A percentile compares a stretch with the other conserved stretches of the same genome.
phyloP scores from a whole-genome alignment of 106 monocot genomes.

The Apostasia shenzhenica region DNA sequence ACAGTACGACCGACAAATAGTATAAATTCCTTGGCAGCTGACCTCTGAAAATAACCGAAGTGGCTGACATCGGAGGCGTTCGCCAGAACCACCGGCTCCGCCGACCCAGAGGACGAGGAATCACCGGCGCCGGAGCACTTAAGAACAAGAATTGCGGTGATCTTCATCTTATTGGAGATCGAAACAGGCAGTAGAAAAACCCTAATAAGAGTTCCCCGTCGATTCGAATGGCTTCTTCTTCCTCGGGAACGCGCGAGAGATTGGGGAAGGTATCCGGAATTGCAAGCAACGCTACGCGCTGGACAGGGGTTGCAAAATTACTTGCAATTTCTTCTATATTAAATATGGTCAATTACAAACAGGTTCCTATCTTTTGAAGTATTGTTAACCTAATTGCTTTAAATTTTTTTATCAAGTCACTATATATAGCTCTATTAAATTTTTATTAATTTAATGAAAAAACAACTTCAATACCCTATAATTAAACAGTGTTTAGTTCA shows the following conservation, averaged over 20 bases:
- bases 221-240: too few relatives aligned
- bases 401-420: too few relatives aligned
- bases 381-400: too few relatives aligned
- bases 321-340: too few relatives aligned
- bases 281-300: too few relatives aligned
- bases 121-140: constrained; percentile 12
- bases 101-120: constrained; percentile 14
- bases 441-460: too few relatives aligned
- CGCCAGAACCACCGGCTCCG: constrained; percentile 64
- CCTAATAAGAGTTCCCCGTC: background rate
- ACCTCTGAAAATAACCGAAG: constrained; percentile 82
- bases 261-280: background rate
- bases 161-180: constrained; percentile 42
- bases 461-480: too few relatives aligned
- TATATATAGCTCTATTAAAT: too few relatives aligned
- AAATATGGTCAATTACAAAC: too few relatives aligned
- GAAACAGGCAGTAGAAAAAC: background rate
- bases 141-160: constrained; percentile 68
- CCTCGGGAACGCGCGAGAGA: background rate
- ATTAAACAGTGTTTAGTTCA: too few relatives aligned
- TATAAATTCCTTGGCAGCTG: constrained; percentile 64
- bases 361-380: too few relatives aligned
- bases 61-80: constrained; percentile 88
- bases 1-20: constrained; percentile 56
- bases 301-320: too few relatives aligned